These are phyloP conservation scores for Carex pumila DNA, from an alignment of 176 grass and related monocot species.

Conservation along the genomic window DNA sequence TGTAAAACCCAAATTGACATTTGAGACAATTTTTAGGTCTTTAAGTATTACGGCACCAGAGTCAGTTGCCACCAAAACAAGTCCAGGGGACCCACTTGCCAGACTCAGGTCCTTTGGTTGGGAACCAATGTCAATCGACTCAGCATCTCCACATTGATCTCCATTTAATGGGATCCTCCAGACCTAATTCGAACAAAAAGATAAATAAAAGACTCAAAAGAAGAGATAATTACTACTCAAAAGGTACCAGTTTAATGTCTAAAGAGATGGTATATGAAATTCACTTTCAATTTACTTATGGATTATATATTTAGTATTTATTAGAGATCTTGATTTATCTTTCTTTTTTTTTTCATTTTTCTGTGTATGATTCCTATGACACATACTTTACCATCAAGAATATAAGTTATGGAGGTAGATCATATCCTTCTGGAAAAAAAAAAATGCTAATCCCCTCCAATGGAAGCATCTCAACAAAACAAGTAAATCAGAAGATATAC, in stretches of 20 bases:
- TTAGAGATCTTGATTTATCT: background rate
- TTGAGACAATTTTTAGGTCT: constrained; percentile 60
- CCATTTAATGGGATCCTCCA: constrained; percentile 75
- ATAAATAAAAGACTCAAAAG: background rate
- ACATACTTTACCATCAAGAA: no score
- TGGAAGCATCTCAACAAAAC: background rate
- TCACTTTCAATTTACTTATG: background rate
- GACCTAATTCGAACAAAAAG: constrained; percentile 40
- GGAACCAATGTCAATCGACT: constrained; percentile 68
- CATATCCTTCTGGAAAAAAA: background rate
- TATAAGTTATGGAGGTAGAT: background rate
- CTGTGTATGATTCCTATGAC: background rate
- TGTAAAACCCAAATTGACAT: constrained; percentile 55
- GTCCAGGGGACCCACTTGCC: constrained; percentile 53
- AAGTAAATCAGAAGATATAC: background rate
- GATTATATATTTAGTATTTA: background rate
- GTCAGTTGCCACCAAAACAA: constrained; percentile 70
- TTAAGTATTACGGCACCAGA: constrained; percentile 56
- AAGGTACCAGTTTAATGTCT: background rate
- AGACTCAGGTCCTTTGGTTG: constrained; percentile 82
- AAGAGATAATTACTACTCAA: background rate
- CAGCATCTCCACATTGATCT: constrained; percentile 72
- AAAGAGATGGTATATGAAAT: background rate
- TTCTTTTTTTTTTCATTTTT: background rate
- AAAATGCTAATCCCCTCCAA: background rate